Base-by-base conservation (phyloP, 192 early-diverging fungal genomes). In the Phlyctochytrium arcticum region DNA sequence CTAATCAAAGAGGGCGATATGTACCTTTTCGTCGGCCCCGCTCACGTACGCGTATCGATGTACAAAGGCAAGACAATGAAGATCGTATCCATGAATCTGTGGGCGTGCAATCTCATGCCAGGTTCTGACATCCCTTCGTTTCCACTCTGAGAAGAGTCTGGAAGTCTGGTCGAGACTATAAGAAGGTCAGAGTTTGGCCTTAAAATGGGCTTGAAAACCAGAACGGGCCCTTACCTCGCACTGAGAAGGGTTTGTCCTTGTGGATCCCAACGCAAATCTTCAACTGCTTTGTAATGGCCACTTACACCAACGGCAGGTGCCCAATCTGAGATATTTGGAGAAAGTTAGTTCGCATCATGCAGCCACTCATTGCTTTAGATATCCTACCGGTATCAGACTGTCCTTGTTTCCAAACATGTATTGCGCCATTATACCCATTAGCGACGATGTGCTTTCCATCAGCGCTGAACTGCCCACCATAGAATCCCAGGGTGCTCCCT, bases 41-140 rank as follows among this genome's bases (percentile, higher is more conserved):
- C 86, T 85, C 5, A 92, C 89, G 76, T 88, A 96, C 44, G 70
- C 72, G 74, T 86, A 90, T 24, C 81, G 71, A 57, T 84, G 57
- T 7, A 89, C 73, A 59, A 95, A 93, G 0, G 90, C 85, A 21
- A 95, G 75, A 70, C 91, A 93, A 34, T 92, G 83, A 55, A 95
- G 75, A 69, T 96, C 91, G 70, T 97, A 97, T 4, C 96, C 96
- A 65, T 98, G 96, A 42, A 97, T 90, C 75, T 98, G 96, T 30
- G 96, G 91, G 7, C 96, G 80, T 5, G 88, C 91, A 31, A 95
- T 81, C 72, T 98, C 96, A 72, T 91, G 92, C 94, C 93, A 96
- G 6, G 85, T 78, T 0, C 60, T 60, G 0, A 72, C 46, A 34
- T 24, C 0, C 62, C 61, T 54, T 65, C 67, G 48, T 73, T 24